These are phyloP conservation scores for Sungouiella blattae DNA, from an alignment of 805 yeast species.

Conservation along the genomic window DNA sequence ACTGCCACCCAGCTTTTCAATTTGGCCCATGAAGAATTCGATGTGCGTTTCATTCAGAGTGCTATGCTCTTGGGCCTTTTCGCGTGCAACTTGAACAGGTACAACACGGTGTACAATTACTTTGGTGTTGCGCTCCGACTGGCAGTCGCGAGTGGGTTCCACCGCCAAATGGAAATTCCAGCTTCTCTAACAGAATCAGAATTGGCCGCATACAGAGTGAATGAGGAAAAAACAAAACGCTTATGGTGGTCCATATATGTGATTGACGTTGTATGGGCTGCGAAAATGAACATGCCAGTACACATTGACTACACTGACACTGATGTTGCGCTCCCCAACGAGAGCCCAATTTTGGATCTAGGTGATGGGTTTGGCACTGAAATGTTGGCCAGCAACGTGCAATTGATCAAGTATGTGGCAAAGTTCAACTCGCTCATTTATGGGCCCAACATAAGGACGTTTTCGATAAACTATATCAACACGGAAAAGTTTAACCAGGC, in stretches of 20 bases:
- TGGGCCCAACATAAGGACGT: constrained; percentile 39
- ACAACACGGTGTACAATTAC: constrained; percentile 37
- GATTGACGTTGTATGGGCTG: constrained; percentile 38
- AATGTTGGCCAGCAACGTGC: constrained; percentile 35
- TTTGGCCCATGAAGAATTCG: constrained; percentile 28
- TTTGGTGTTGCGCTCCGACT: constrained; percentile 39
- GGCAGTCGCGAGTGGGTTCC: constrained; percentile 36
- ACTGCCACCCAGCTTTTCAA: constrained; percentile 31
- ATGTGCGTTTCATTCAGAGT: constrained; percentile 32
- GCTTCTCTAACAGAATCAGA: background rate
- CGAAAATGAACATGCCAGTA: constrained; percentile 36
- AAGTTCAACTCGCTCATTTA: constrained; percentile 32
- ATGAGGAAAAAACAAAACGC: constrained; percentile 30
- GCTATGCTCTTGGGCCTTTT: constrained; percentile 33
- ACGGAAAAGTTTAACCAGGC: constrained; percentile 38
- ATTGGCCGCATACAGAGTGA: constrained; percentile 2
- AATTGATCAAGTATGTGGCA: constrained; percentile 36
- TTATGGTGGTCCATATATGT: constrained; percentile 43
- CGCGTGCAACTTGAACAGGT: constrained; percentile 34
- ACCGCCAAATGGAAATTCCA: constrained; percentile 24
- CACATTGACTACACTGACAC: constrained; percentile 42
- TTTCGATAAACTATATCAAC: constrained; percentile 38
- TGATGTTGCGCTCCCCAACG: constrained; percentile 39
- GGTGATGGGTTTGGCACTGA: constrained; percentile 28
- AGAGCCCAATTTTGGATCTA: constrained; percentile 23